Base-by-base conservation (phyloP, 1,284 basidiomycete genomes). In the Stygiomarasmius scandens region DNA sequence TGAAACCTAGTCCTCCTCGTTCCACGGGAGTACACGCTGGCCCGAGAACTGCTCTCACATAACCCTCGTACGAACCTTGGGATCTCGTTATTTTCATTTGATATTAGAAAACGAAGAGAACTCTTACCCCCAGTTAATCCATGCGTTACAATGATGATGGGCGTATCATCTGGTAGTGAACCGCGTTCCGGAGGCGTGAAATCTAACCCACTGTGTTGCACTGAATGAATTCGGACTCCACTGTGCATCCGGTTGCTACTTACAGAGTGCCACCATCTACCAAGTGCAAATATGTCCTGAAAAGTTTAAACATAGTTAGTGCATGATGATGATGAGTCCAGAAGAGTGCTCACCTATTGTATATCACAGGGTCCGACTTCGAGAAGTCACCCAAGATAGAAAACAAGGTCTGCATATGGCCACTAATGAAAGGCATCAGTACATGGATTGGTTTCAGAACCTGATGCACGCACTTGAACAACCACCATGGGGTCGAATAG, bases 121-220 rank as follows among this genome's bases (percentile, higher is more conserved):
- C 12, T 63, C 72, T 57, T 64, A 86, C 90, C 94, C 69, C 95
- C 95, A 6, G 93, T 93, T 48, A 96, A 76, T 19, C 94, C 95
- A 67, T 97, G 95, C 61, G 89, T 77, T 10, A 95, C 88, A 11
- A 95, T 85, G 51, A 98, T 77, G 44, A 96, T 87, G 2, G 95
- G 94, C 1, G 89, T 82, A 59, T 89, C 83, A 22, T 85, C 78
- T 25, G 76, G 71, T 10, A 90, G 67, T 12, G 75, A 69, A 22
- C 76, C 73, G 56, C 83, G 77, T 62, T 84, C 82, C 19, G 82
- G 64, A 44, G 76, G 87, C 70, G 92, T 71, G 78, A 90, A 87
- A 69, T 93, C 91, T 49, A 93, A 73, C 51, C 87, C 90, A 58
- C 89, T 91, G 25, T 52, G 38, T 62, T 49, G 22, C 24, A 43